Evolutionary conservation across 306 rosid species (phyloP).

Genomic region (Prunus fruticosa): DNA sequence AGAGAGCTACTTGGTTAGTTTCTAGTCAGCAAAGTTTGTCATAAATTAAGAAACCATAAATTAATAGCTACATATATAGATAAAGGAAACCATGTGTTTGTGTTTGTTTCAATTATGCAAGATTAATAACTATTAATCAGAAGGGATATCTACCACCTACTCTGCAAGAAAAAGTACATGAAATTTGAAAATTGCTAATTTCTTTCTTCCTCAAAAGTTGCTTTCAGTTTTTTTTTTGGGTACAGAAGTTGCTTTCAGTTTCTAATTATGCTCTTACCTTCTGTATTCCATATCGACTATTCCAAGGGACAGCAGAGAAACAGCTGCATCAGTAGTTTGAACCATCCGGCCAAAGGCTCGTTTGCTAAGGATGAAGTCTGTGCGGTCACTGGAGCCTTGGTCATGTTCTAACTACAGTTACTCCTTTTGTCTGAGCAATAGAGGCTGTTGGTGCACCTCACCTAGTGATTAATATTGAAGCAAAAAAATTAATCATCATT

Average conservation of each 20-base stretch:
- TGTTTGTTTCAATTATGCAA: no score
- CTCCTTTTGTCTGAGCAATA: constrained; percentile 71
- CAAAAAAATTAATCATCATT: not conserved
- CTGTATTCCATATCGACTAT: constrained; percentile 64
- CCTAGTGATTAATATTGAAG: constrained; percentile 33
- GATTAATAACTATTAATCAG: no score
- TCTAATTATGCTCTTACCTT: constrained; percentile 39
- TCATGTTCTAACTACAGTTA: constrained; percentile 65
- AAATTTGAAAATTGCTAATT: no score
- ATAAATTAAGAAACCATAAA: not conserved
- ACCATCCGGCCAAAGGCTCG: constrained; percentile 72
- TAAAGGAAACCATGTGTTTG: no score
- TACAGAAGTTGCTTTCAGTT: no score
- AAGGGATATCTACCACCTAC: no score
- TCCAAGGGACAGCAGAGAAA: constrained; percentile 55
- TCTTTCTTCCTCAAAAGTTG: not conserved
- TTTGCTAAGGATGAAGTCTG: constrained; percentile 74
- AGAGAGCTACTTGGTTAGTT: no score
- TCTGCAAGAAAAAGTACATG: no score
- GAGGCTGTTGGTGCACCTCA: constrained; percentile 59
- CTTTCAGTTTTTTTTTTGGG: not conserved
- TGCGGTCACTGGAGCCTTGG: constrained; percentile 57
- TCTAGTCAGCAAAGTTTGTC: no score
- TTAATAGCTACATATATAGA: no score
- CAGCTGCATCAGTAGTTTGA: constrained; percentile 50